Base-by-base conservation (phyloP, 352 stramenopile genomes). In the Peronospora destructor region DNA sequence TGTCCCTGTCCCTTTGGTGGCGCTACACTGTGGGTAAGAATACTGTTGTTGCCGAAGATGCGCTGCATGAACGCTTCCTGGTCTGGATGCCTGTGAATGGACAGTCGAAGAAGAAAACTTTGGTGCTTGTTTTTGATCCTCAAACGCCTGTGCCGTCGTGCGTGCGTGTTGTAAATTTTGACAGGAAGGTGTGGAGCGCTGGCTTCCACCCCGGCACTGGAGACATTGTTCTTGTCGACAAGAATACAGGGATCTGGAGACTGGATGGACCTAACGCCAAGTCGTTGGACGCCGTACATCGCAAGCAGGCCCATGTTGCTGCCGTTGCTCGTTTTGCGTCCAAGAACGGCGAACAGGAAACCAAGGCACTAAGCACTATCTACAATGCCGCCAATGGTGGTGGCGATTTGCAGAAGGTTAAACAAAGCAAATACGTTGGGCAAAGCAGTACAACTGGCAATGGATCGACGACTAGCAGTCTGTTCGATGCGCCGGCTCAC, bases 401-500 rank as follows among this genome's bases (percentile, higher is more conserved):
- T 17, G 45, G 36, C 13, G 16, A 34, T 32, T 19, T 39, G 26
- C 47, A 47, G 25, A 68, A 69, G 34, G 17, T 16, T 1, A 48
- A 45, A 14, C 41, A 68, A 51, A 45, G 14, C 17, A 60, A 64
- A 19, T 23, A 48, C 9, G 42, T 42, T 23, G 64, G 25, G n/a
- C 53, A 49, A 30, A 64, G 52, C 39, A 61, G 40, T 23, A 50
- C 44, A n/a, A 23, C 45, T 41, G 37, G 32, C 38, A 70, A 56
- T 33, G 54, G 36, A 17, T 46, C 56, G 6, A 26, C 46, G 14
- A 51, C 54, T 25, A 71, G 45, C 37, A 70, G 59, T 21, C 61
- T 94, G 48, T 91, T 94, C 56, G 76, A 90, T 23, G 83, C 80
- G 6, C 80, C 83, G 8, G 75, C 74, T 11, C 83, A 94, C 61